A percentile compares a stretch with the other conserved stretches of the same genome.
Evolutionary conservation across 192 early-diverging fungal species (phyloP).

Genomic region (Phlyctochytrium arcticum): DNA sequence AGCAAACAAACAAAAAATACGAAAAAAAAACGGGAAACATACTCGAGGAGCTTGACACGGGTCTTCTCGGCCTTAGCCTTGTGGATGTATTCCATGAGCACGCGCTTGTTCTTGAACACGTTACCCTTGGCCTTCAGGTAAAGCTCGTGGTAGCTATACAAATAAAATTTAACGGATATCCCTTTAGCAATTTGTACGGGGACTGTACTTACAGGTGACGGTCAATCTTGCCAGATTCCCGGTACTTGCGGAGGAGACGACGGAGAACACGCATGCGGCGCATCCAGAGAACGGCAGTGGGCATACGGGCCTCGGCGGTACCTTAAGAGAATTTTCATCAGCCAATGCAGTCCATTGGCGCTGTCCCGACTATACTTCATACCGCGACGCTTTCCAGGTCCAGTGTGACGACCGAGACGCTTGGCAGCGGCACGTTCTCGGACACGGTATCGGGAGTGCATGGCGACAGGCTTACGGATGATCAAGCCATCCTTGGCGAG

Average conservation of each 20-base stretch:
- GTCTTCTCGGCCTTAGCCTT: slow-evolving; percentile 98
- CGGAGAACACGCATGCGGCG: slow-evolving; percentile 94
- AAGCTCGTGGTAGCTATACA: slow-evolving; percentile 74
- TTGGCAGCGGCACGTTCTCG: slow-evolving; percentile 89
- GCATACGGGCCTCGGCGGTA: slow-evolving; percentile 89
- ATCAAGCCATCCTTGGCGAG: slow-evolving; percentile 95
- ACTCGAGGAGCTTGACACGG: slow-evolving; percentile 81
- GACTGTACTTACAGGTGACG: slow-evolving; percentile 71
- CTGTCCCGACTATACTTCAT: slow-evolving; percentile 32
- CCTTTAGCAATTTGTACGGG: not conserved
- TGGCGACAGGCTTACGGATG: slow-evolving; percentile 85
- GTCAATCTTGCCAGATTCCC: slow-evolving; percentile 97
- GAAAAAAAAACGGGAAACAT: slow-evolving; percentile 9
- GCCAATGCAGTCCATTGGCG: not conserved
- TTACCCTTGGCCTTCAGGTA: slow-evolving; percentile 99
- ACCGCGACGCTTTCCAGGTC: slow-evolving; percentile 83
- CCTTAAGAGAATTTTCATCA: not conserved
- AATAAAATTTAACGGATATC: not conserved
- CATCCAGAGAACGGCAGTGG: slow-evolving; percentile 94
- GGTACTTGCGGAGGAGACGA: slow-evolving; percentile 93
- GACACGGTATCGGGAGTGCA: slow-evolving; percentile 90
- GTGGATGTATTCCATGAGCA: slow-evolving; percentile 99
- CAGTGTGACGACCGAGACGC: slow-evolving; percentile 95
- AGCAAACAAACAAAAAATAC: not conserved
- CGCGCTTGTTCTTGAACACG: slow-evolving; percentile 99